Evolutionary conservation across 805 yeast species (phyloP), one percentile per base, ranked within the genome.

Genomic region (Debaryomyces hansenii): DNA sequence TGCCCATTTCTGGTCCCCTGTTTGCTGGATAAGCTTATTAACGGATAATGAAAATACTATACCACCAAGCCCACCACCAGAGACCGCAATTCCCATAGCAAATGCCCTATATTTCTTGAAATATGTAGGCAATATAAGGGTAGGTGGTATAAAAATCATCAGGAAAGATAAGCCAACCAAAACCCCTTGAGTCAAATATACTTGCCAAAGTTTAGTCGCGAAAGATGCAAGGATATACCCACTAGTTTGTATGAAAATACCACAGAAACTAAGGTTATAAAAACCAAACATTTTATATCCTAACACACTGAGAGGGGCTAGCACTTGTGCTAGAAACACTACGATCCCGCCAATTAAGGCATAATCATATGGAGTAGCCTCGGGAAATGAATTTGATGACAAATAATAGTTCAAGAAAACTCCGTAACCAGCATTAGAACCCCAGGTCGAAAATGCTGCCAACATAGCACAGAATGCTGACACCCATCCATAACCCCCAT

Each of bases 391-490:
- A 16, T 54, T 41, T 21, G 48, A 58, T 51, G 51, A 51, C 9
- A 77, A 52, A 53, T 82, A 83, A 56, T 74, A 79, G 33, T 74
- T 66, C 44, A 82, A 77, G 55, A 79, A 83, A 3, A 80, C 79
- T 24, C 86, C 87, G 60, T 67, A 83, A 2, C 79, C 69, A 37
- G 82, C 78, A 46, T 78, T 78, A 64, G 81, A 69, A 14, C 88
- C 87, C 75, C 79, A 82, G 0, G 84, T 75, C 47, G 77, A 53
- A 59, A 54, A 75, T n/a, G n/a, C n/a, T n/a, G n/a, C n/a, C n/a
- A n/a, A n/a, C n/a, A n/a, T n/a, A n/a, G n/a, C n/a, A n/a, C n/a
- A n/a, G n/a, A n/a, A n/a, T n/a, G n/a, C n/a, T n/a, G n/a, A n/a
- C n/a, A n/a, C n/a, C n/a, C n/a, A n/a, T n/a, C n/a, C n/a, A n/a